Percentiles rank a stretch among this genome's conserved stretches.
These are phyloP conservation scores for Mortierella sp. DNA, from an alignment of 371 early-diverging fungal species.

Conservation along the genomic window DNA sequence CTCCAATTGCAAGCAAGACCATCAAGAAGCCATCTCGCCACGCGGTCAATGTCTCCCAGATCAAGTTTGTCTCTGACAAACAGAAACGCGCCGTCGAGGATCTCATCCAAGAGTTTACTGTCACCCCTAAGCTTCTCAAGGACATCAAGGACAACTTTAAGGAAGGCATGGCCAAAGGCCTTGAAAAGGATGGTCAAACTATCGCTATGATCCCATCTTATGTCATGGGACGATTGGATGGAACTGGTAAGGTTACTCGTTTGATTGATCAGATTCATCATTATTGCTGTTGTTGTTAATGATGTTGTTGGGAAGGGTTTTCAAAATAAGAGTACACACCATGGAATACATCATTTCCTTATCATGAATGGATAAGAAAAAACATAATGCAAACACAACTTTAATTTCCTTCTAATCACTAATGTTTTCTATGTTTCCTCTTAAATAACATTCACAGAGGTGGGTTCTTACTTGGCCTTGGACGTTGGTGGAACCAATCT, in stretches of 20 bases:
- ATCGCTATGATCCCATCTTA: slow-evolving; percentile 85
- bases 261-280: background rate
- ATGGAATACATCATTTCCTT: too few species aligned
- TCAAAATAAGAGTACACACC: too few species aligned
- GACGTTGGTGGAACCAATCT: slow-evolving; percentile 97
- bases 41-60: slow-evolving; percentile 8
- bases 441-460: slow-evolving; percentile 62
- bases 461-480: slow-evolving; percentile 88
- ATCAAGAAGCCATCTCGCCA: slow-evolving; percentile 31
- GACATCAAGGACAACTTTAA: slow-evolving; percentile 77
- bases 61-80: slow-evolving; percentile 27
- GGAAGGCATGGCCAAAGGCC: slow-evolving; percentile 81
- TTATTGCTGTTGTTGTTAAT: background rate
- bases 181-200: slow-evolving; percentile 70
- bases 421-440: slow-evolving; percentile 4
- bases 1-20: slow-evolving; percentile 38
- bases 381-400: too few species aligned
- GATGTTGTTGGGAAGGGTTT: background rate
- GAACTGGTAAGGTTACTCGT: slow-evolving; percentile 29
- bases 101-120: slow-evolving; percentile 69
- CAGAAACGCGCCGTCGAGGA: slow-evolving; percentile 63
- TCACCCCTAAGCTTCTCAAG: slow-evolving; percentile 68
- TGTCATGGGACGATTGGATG: slow-evolving; percentile 42
- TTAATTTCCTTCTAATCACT: background rate
- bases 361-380: too few species aligned